Conservation (phyloP, 2,329 filamentous ascomycete species). For the Sporothrix inflata region DNA sequence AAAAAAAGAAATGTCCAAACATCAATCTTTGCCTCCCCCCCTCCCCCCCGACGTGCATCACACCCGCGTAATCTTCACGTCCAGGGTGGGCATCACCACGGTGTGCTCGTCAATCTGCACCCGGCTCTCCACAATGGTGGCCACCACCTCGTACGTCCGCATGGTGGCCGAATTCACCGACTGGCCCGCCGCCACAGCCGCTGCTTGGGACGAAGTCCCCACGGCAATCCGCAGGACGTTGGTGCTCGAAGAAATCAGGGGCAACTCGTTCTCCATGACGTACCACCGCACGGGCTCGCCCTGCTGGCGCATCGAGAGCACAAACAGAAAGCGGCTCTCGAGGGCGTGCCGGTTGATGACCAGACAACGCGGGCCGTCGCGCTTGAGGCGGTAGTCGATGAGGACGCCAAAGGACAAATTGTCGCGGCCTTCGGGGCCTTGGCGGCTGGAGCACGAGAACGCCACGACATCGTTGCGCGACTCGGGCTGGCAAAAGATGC, state of each 20-base stretch:
- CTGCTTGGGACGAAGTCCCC: neutral
- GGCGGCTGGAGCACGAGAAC: slow-evolving; percentile 24
- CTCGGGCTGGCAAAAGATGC: slow-evolving; percentile 30
- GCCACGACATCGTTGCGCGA: slow-evolving; percentile 24
- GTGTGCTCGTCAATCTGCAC: slow-evolving; percentile 26
- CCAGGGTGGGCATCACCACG: slow-evolving; percentile 25
- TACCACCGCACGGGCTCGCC: slow-evolving; percentile 27
- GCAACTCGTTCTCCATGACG: slow-evolving; percentile 26
- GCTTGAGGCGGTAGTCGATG: slow-evolving; percentile 25
- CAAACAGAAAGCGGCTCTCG: slow-evolving; percentile 23
- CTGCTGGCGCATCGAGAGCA: slow-evolving; percentile 26
- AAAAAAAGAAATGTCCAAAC: neutral
- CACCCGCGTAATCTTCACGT: slow-evolving; percentile 21
- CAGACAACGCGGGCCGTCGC: slow-evolving; percentile 18
- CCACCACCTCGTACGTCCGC: slow-evolving; percentile 28
- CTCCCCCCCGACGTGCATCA: neutral
- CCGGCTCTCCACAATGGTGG: neutral
- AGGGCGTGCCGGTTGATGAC: slow-evolving; percentile 26
- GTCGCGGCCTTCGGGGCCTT: slow-evolving; percentile 5
- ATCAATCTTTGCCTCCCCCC: too few relatives aligned
- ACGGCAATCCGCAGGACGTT: slow-evolving; percentile 21
- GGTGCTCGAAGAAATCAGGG: neutral
- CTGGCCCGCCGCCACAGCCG: neutral
- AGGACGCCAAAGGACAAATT: slow-evolving; percentile 29
- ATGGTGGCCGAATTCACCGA: neutral